Percentiles rank a stretch among this genome's conserved stretches.
These are phyloP conservation scores for Drosera capensis DNA, from an alignment of 148 eudicot species.

Conservation along the genomic window DNA sequence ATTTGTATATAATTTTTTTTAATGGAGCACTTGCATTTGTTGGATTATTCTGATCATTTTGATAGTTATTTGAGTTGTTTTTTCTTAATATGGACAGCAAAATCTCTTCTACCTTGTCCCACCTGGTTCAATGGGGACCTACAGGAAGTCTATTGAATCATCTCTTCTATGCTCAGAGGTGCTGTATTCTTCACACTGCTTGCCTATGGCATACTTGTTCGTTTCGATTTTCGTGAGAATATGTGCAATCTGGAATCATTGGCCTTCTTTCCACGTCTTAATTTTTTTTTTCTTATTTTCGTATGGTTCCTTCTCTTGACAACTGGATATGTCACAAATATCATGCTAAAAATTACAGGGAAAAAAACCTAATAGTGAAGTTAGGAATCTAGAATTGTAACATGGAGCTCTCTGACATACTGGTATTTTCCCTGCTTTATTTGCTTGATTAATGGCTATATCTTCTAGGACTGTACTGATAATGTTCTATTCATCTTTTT, in stretches of 20 bases:
- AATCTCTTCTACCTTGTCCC: constrained; percentile 60
- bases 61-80: neutral
- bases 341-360: too few relatives aligned
- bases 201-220: neutral
- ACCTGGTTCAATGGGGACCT: constrained; percentile 63
- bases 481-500: constrained; percentile 2
- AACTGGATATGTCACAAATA: too few relatives aligned
- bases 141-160: constrained; percentile 58
- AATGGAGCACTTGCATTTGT: neutral
- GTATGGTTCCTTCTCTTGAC: too few relatives aligned
- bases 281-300: too few relatives aligned
- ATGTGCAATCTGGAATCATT: neutral
- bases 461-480: neutral
- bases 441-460: neutral
- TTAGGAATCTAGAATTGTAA: too few relatives aligned
- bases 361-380: too few relatives aligned
- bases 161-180: constrained; percentile 53
- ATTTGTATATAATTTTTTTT: too few relatives aligned
- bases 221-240: too few relatives aligned
- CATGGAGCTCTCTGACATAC: too few relatives aligned
- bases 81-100: constrained; percentile 33
- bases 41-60: neutral
- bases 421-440: too few relatives aligned
- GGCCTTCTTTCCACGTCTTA: neutral
- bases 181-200: constrained; percentile 3